Evolutionary conservation across 352 stramenopile genomes (phyloP), one percentile per base, ranked within the genome.

Genomic region (Lagenidium sp.): DNA sequence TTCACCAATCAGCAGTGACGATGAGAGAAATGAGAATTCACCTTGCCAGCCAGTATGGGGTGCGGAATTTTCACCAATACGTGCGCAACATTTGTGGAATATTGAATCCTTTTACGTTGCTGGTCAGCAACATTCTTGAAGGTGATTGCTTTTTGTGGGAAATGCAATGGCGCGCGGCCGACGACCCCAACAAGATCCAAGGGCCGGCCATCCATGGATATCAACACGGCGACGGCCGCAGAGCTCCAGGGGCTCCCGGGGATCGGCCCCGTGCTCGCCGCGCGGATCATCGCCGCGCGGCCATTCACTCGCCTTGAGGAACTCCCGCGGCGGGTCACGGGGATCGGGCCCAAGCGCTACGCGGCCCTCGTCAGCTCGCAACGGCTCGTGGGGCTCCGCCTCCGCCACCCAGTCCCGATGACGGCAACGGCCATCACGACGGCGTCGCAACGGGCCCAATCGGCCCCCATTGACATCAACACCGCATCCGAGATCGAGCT

Each of bases 401-500:
- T 8, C 18, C 40, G 12, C 20, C 31, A 4, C 1, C 36, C 6
- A 32, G 6, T n/a, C 21, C 16, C 20, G 11, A 25, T 13, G 20
- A 20, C 20, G 19, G 6, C 21, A n/a, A 28, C 13, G 26, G 22
- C 20, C 2, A 15, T 6, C 11, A 19, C 18, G 7, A 6, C 10
- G 28, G 16, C 25, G 24, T 30, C 23, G 7, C 36, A 20, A 10
- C 12, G 15, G 16, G 12, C 34, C 13, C 8, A n/a, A 26, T 23
- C 19, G 10, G 18, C 6, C 6, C 21, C 45, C 35, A 45, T 86
- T 4, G 61, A 83, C 41, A 36, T 86, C 19, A 84, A 86, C 40
- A 30, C 42, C 19, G 72, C 69, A 10, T 65, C 55, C 11, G 29
- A 50, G 6, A 36, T n/a, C 4, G 55, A 79, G 41, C 49, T 88